phyloP scores from a whole-genome alignment of 2,329 filamentous ascomycete species.

The Cordyceps fumosorosea region DNA sequence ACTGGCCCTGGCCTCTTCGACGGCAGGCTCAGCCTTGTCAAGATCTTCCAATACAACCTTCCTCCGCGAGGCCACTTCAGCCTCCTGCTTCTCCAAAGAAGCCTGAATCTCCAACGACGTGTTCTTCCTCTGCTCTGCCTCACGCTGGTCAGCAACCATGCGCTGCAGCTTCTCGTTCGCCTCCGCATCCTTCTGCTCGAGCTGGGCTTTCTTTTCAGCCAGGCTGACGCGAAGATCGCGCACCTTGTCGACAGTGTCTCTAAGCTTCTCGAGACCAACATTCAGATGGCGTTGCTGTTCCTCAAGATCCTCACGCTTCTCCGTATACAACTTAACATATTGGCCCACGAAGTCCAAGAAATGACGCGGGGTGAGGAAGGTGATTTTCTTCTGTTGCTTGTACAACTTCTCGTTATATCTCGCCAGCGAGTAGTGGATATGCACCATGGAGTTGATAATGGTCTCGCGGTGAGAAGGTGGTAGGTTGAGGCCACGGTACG shows the following conservation, averaged over 20 bases:
- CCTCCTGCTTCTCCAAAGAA: conserved; percentile 81
- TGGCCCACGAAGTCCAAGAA: conserved; percentile 98
- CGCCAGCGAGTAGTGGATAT: conserved; percentile 92
- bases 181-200: conserved; percentile 89
- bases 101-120: conserved; percentile 84
- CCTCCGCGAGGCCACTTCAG: conserved; percentile 74
- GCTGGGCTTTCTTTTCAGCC: conserved; percentile 86
- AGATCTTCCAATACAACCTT: conserved; percentile 84
- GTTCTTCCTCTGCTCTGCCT: conserved; percentile 86
- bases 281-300: conserved; percentile 98
- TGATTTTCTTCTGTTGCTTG: conserved; percentile 87
- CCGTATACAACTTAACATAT: conserved; percentile 94
- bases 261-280: conserved; percentile 92
- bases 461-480: conserved; percentile 87
- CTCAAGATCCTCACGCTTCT: conserved; percentile 96
- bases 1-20: conserved; percentile 86
- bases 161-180: conserved; percentile 95
- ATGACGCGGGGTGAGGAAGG: conserved; percentile 91
- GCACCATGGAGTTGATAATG: conserved; percentile 97
- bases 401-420: conserved; percentile 81
- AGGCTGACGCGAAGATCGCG: conserved; percentile 84
- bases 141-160: conserved; percentile 93
- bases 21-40: conserved; percentile 85
- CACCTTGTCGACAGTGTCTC: conserved; percentile 96
- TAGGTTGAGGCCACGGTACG: conserved; percentile 76